Base-by-base conservation (phyloP, 2,329 filamentous ascomycete species). In the Lizonia empirigonia region DNA sequence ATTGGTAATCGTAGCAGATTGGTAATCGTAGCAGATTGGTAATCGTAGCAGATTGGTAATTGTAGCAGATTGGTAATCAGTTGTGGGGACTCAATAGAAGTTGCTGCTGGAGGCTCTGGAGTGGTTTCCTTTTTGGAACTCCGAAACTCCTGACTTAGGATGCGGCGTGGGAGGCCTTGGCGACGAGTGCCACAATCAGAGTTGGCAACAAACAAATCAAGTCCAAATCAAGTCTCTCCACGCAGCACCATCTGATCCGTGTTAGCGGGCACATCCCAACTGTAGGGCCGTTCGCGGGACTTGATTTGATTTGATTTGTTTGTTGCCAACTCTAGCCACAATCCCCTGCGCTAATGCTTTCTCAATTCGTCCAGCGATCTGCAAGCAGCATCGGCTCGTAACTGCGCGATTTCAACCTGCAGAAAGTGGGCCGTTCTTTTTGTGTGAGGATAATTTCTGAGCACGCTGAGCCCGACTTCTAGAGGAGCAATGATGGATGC, bases 1-100 rank as follows among this genome's bases (percentile, higher is more conserved):
- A 37, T 37, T 38, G 42, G 33, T 37, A 38, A 36, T 36, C 33
- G n/a, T n/a, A n/a, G n/a, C n/a, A n/a, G n/a, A 32, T 37, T 32
- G 33, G 19, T 38, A 23, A 46, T 37, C 33, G 10, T 46, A n/a
- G 24, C n/a, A 37, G 42, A 37, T 37, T 38, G 42, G 33, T 37
- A 38, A 36, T 36, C 33, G n/a, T n/a, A n/a, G n/a, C n/a, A n/a
- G n/a, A 32, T 37, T 32, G 33, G 19, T 38, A 23, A 46, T 37
- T 24, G 10, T 46, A n/a, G 24, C n/a, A 37, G 42, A 37, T 37
- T 38, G 42, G 33, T 37, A 38, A 36, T 36, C 33, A 23, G 18
- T 4, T 30, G 33, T 34, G 41, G 26, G 24, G 18, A 18, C 20
- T 9, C 24, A 16, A 13, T n/a, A 10, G 39, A 24, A 16, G 29